Evolutionary conservation across 768 basidiomycete genomes (phyloP), one percentile per base, ranked within the genome.

Genomic region (Lenzites betulinus): DNA sequence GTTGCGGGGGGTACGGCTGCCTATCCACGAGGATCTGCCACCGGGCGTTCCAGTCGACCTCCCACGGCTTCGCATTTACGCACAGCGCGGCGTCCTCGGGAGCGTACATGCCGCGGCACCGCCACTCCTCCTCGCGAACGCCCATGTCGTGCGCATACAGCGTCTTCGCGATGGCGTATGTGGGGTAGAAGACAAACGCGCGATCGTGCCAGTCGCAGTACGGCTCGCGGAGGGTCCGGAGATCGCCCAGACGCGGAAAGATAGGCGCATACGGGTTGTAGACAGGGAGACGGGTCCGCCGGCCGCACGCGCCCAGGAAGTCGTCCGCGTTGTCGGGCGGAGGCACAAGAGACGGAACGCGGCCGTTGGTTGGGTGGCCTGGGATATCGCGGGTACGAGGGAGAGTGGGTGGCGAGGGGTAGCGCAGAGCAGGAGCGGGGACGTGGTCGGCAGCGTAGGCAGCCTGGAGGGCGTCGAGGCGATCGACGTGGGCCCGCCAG

Each of bases 191-290:
- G 48, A 59, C 42, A 48, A 54, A 63, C 20, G 41, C 42, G 7
- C 62, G 38, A 52, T 63, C 62, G 22, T 25, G 13, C 43, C 30
- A 38, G 57, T 63, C 62, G 43, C 57, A 53, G 26, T 33, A 33
- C 4, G 57, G 57, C 26, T 63, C 54, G 41, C 57, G 57, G 23
- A 63, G 25, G 2, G 58, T 47, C 15, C 30, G 9, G 28, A 63
- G 36, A 48, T 63, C 58, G 33, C 62, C 62, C 15, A 58, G 1
- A 16, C 62, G 57, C 1, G 62, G 62, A 20, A 59, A 63, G 53
- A 63, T 55, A 16, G 53, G 41, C 7, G 53, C 20, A 25, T 55
- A 51, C 13, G 62, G 52, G 33, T 36, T 49, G 42, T 43, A 58
- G 9, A 39, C 25, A 33, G 33, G 62, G 11, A 36, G 42, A 2